phyloP scores from a whole-genome alignment of 225 moss, liverwort and hornwort species.

The Climacium dendroides region DNA sequence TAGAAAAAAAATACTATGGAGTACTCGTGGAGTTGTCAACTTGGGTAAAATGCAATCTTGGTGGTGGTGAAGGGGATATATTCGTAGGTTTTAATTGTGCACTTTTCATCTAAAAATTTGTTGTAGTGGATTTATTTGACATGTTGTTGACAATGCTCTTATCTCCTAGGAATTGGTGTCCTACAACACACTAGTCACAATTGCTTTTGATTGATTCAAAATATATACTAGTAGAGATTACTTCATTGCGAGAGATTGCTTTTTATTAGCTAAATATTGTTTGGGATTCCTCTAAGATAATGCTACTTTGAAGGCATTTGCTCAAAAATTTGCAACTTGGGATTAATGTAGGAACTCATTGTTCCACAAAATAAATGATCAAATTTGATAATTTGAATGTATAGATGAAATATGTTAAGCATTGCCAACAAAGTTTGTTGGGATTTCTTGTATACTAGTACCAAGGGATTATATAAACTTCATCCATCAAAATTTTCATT shows the following conservation, averaged over 20 bases:
- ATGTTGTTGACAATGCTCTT: rapidly evolving
- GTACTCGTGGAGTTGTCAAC: rapidly evolving
- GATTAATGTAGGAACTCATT: rapidly evolving
- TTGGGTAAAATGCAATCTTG: background rate
- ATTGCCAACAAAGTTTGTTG: background rate
- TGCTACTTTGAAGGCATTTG: rapidly evolving
- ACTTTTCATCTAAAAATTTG: background rate
- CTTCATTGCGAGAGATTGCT: rapidly evolving
- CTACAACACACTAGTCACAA: rapidly evolving
- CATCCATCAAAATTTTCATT: background rate
- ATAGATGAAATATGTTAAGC: background rate
- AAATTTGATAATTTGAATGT: background rate
- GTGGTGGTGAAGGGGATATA: rapidly evolving
- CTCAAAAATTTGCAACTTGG: rapidly evolving
- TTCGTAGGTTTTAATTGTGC: rapidly evolving
- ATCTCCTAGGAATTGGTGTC: background rate
- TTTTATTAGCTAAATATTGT: rapidly evolving
- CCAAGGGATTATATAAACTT: rapidly evolving
- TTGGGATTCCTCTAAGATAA: background rate
- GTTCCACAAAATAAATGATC: rapidly evolving
- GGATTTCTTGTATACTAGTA: rapidly evolving
- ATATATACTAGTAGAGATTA: no score
- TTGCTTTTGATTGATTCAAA: no score
- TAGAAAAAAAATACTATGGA: background rate
- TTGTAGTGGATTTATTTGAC: rapidly evolving